phyloP scores from a whole-genome alignment of 371 early-diverging fungal genomes.

The Mortierella sp. region DNA sequence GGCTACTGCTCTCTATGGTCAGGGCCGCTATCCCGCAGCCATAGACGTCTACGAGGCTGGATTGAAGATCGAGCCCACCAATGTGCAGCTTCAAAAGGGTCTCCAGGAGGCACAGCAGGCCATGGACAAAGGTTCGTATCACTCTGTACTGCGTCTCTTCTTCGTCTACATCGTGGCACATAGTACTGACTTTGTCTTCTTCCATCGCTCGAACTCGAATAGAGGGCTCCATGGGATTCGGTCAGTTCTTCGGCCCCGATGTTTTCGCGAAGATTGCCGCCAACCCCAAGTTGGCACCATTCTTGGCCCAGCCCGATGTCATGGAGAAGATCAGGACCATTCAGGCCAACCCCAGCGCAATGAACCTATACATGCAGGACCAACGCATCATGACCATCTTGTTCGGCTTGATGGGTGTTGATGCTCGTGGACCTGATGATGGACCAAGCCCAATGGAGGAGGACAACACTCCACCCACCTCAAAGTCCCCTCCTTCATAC shows the following conservation, averaged over 20 bases:
- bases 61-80: slow-evolving; percentile 80
- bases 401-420: slow-evolving; percentile 80
- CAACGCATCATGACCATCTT: slow-evolving; percentile 80
- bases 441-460: slow-evolving; percentile 43
- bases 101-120: slow-evolving; percentile 73
- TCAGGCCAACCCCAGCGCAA: slow-evolving; percentile 66
- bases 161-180: background rate
- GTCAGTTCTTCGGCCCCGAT: slow-evolving; percentile 71
- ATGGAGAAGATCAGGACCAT: slow-evolving; percentile 74
- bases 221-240: slow-evolving; percentile 56
- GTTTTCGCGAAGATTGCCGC: slow-evolving; percentile 77
- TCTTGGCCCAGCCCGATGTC: slow-evolving; percentile 78
- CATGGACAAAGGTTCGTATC: slow-evolving; percentile 47
- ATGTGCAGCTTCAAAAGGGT: slow-evolving; percentile 75
- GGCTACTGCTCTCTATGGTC: slow-evolving; percentile 85
- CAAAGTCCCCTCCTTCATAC: slow-evolving; percentile 25
- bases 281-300: slow-evolving; percentile 78
- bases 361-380: slow-evolving; percentile 67
- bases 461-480: slow-evolving; percentile 33
- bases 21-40: slow-evolving; percentile 73
- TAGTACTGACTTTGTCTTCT: background rate
- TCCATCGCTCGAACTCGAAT: slow-evolving; percentile 1
- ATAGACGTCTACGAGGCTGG: slow-evolving; percentile 78
- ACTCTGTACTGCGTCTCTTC: background rate
- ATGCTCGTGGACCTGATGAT: slow-evolving; percentile 58